A percentile compares a stretch with the other conserved stretches of the same genome.
phyloP scores from a whole-genome alignment of 176 grass and related monocot genomes.

The Paspalum notatum region DNA sequence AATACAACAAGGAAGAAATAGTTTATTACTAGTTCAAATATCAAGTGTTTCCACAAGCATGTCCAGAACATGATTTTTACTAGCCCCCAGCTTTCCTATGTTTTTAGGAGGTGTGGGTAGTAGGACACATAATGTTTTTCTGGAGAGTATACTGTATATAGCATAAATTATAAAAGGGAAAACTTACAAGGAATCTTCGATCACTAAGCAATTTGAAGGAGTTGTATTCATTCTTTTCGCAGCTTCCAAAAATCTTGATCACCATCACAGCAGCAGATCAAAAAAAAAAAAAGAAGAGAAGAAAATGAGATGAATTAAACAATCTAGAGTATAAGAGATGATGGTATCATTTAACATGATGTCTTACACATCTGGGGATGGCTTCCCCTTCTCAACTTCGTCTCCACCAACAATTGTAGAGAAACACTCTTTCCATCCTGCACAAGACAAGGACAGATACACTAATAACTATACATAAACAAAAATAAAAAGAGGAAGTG shows the following conservation, averaged over 20 bases:
- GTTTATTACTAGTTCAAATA: not conserved
- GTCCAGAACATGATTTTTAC: not conserved
- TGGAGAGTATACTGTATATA: constrained; percentile 1
- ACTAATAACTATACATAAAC: constrained; percentile 2
- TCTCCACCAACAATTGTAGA: constrained; percentile 81
- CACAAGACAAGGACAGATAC: constrained; percentile 23
- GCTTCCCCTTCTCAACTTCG: constrained; percentile 82
- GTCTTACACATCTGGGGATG: constrained; percentile 85
- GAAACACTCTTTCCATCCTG: constrained; percentile 92
- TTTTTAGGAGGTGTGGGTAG: not conserved
- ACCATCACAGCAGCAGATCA: constrained; percentile 39
- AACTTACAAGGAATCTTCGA: constrained; percentile 94
- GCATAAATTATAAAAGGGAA: constrained; percentile 29
- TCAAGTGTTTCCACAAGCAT: not conserved
- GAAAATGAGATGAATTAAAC: constrained; percentile 21
- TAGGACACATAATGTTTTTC: not conserved
- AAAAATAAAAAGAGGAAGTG: constrained; percentile 9
- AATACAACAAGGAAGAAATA: constrained; percentile 16
- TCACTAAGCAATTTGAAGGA: constrained; percentile 87
- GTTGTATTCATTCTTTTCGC: constrained; percentile 76
- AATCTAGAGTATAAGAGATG: constrained; percentile 3
- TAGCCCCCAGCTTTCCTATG: not conserved
- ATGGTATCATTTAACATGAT: constrained; percentile 17
- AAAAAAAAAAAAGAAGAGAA: constrained; percentile 43
- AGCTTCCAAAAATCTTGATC: constrained; percentile 88